These are phyloP conservation scores for Meyerozyma guilliermondii DNA, from an alignment of 1,139 yeast species.

Conservation along the genomic window DNA sequence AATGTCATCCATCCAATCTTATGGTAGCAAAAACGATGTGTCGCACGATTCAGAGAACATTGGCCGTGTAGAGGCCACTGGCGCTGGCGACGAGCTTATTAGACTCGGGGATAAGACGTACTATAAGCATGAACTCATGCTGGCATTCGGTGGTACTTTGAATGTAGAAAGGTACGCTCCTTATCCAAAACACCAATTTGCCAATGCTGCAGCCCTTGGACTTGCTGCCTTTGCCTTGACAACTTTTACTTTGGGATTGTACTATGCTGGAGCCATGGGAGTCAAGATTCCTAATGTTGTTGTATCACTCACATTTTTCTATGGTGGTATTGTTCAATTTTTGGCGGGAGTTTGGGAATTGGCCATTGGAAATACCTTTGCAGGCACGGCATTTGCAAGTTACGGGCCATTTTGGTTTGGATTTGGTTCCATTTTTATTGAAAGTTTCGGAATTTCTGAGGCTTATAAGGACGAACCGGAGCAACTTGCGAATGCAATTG, in stretches of 20 bases:
- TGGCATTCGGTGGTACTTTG: conserved; percentile 14
- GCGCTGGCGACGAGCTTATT: conserved; percentile 8
- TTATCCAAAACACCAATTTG: conserved; percentile 8
- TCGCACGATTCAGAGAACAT: background rate
- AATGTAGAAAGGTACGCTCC: conserved; percentile 12
- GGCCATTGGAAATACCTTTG: conserved; percentile 29
- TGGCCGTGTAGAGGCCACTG: background rate
- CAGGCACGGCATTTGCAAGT: conserved; percentile 30
- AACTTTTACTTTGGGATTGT: conserved; percentile 11
- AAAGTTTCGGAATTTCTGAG: conserved; percentile 26
- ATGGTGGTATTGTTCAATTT: conserved; percentile 44
- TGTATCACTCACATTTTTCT: conserved; percentile 41
- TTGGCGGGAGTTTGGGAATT: conserved; percentile 53
- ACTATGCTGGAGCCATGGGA: conserved; percentile 54
- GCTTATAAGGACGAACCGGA: conserved; percentile 21
- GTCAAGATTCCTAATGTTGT: conserved; percentile 49
- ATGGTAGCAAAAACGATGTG: background rate
- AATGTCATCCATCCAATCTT: background rate
- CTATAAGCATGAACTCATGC: conserved; percentile 12
- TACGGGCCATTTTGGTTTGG: conserved; percentile 37
- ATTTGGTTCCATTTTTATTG: conserved; percentile 30
- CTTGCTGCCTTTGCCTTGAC: conserved; percentile 13
- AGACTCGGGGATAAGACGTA: conserved; percentile 11
- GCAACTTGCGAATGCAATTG: conserved; percentile 33
- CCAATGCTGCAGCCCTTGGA: conserved; percentile 14